These are phyloP conservation scores for Medicago arabica DNA, from an alignment of 306 rosid genomes.

Conservation along the genomic window DNA sequence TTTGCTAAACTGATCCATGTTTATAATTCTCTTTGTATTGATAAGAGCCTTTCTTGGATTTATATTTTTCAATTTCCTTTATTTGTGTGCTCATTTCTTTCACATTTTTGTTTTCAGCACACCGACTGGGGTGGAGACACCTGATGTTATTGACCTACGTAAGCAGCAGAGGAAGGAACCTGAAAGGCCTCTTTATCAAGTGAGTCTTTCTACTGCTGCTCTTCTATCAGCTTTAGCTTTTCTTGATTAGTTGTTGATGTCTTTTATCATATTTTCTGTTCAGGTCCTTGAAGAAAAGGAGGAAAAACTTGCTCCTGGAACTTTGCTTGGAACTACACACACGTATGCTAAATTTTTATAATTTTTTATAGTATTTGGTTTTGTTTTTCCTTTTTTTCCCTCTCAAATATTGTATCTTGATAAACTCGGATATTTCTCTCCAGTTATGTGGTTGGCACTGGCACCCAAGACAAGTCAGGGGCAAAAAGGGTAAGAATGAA, in stretches of 20 bases:
- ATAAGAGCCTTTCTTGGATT: neutral
- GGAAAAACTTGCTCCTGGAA: conserved; percentile 90
- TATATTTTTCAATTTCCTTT: neutral
- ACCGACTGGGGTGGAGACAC: conserved; percentile 98
- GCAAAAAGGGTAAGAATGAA: conserved; percentile 79
- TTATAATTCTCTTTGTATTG: conserved; percentile 23
- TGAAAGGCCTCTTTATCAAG: conserved; percentile 90
- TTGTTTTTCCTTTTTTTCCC: neutral
- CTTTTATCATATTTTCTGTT: conserved; percentile 31
- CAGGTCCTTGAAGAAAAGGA: conserved; percentile 98
- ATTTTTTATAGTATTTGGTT: neutral
- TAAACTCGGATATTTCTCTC: conserved; percentile 28
- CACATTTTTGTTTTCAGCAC: conserved; percentile 58
- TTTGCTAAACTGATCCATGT: neutral
- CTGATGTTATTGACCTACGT: conserved; percentile 93
- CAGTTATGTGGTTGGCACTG: conserved; percentile 81
- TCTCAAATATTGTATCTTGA: conserved; percentile 3
- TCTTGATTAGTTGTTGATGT: conserved; percentile 4
- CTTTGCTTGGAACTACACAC: conserved; percentile 95
- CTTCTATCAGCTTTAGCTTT: conserved; percentile 2
- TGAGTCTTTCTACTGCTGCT: conserved; percentile 44
- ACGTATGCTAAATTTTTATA: conserved; percentile 62
- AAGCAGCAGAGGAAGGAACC: conserved; percentile 97
- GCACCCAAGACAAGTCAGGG: conserved; percentile 85
- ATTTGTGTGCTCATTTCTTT: conserved; percentile 23